Conservation (phyloP, 2,329 filamentous ascomycete species). For the Pyrenochaeta sp. region DNA sequence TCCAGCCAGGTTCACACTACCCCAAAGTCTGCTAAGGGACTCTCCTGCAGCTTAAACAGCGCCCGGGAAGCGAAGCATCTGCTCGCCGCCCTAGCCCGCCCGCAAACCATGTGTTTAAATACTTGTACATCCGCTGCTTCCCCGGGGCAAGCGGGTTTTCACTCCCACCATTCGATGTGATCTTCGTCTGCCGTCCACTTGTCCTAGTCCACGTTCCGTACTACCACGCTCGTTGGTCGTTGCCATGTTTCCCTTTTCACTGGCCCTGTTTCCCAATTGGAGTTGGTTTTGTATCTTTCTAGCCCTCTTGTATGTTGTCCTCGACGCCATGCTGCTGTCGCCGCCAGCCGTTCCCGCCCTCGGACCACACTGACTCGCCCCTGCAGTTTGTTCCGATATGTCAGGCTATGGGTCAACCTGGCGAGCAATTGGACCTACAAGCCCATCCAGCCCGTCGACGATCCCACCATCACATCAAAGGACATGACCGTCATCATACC, state of each 20-base stretch:
- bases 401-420: constrained; percentile 84
- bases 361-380: constrained; percentile 32
- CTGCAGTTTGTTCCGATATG: constrained; percentile 82
- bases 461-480: constrained; percentile 78
- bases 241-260: constrained; percentile 50
- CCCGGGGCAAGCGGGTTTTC: constrained; percentile 50
- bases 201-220: constrained; percentile 44
- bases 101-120: constrained; percentile 51
- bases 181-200: constrained; percentile 47
- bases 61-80: constrained; percentile 51
- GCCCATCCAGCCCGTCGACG: constrained; percentile 81
- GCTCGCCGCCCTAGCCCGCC: constrained; percentile 48
- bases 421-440: constrained; percentile 80
- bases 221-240: constrained; percentile 49
- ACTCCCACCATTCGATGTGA: constrained; percentile 51
- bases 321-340: background rate
- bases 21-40: constrained; percentile 52
- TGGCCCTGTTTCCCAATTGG: constrained; percentile 48
- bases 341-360: constrained; percentile 7
- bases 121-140: constrained; percentile 50
- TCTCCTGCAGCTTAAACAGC: constrained; percentile 51
- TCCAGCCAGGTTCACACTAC: constrained; percentile 52
- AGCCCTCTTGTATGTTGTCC: constrained; percentile 44
- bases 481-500: constrained; percentile 96
- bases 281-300: constrained; percentile 51